These are phyloP conservation scores for Paraurostyla sp. DNA, from an alignment of 73 alveolate genomes.

Conservation along the genomic window DNA sequence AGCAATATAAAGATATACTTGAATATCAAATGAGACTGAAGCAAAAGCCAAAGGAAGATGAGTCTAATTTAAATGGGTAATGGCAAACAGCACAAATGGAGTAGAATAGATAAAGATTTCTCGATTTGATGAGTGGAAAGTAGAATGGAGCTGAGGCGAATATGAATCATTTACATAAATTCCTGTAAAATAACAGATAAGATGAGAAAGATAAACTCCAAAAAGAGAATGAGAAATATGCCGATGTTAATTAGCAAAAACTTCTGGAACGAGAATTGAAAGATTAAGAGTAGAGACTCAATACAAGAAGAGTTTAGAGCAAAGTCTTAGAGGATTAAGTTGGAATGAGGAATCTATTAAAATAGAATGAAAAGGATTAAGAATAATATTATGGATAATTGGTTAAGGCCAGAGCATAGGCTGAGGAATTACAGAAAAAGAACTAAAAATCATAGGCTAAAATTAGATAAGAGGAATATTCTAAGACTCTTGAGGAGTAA, in stretches of 20 bases:
- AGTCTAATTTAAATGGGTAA: constrained; percentile 3
- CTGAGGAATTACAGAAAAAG: neutral
- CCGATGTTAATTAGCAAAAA: neutral
- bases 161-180: neutral
- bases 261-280: neutral
- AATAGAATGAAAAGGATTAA: neutral
- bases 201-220: constrained; percentile 24
- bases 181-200: neutral
- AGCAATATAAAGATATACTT: constrained; percentile 14
- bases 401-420: constrained; percentile 3
- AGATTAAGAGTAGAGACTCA: neutral
- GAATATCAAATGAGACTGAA: constrained; percentile 10
- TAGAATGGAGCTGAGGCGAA: neutral
- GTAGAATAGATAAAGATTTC: constrained; percentile 18
- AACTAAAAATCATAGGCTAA: neutral
- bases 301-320: neutral
- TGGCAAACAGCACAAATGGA: constrained; percentile 20
- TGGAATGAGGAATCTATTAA: neutral
- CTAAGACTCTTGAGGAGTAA: constrained; percentile 25
- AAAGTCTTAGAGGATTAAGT: neutral
- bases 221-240: constrained; percentile 23
- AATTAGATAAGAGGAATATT: constrained; percentile 48
- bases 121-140: neutral
- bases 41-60: neutral
- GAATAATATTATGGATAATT: neutral